These are phyloP conservation scores for Syzygium aqueum DNA, from an alignment of 345 rosid species.

Conservation along the genomic window DNA sequence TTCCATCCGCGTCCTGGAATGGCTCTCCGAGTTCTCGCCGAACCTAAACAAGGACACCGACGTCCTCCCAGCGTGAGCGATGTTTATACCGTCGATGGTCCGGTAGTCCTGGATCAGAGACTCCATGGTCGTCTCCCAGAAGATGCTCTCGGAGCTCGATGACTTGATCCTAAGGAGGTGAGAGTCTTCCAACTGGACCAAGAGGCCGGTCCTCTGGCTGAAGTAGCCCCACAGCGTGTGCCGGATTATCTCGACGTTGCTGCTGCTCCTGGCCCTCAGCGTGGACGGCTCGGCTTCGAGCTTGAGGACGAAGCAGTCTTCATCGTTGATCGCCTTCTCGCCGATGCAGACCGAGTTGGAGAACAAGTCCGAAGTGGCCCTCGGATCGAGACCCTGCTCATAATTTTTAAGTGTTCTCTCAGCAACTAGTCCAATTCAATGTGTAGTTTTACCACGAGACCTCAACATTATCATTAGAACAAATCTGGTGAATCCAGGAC, in stretches of 20 bases:
- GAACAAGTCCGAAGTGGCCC: constrained; percentile 61
- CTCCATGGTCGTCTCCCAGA: constrained; percentile 95
- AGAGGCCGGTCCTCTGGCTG: constrained; percentile 84
- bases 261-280: constrained; percentile 53
- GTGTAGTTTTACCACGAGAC: background rate
- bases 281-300: constrained; percentile 56
- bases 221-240: constrained; percentile 91
- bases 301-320: constrained; percentile 74
- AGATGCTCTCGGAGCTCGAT: constrained; percentile 38
- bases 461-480: background rate
- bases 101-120: constrained; percentile 67
- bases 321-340: constrained; percentile 56
- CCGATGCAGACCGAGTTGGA: constrained; percentile 57
- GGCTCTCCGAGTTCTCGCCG: constrained; percentile 51
- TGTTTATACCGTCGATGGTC: constrained; percentile 63
- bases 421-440: background rate
- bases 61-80: constrained; percentile 74
- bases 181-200: constrained; percentile 69
- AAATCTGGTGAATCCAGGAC: background rate
- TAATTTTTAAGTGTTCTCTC: background rate
- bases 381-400: constrained; percentile 87
- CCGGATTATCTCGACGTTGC: constrained; percentile 60
- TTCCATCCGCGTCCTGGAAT: constrained; percentile 84
- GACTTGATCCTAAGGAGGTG: constrained; percentile 68
- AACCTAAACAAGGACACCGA: constrained; percentile 54